Evolutionary conservation across 2,329 filamentous ascomycete genomes (phyloP), one percentile per base, ranked within the genome.

Genomic region (Ophiostoma australiae): DNA sequence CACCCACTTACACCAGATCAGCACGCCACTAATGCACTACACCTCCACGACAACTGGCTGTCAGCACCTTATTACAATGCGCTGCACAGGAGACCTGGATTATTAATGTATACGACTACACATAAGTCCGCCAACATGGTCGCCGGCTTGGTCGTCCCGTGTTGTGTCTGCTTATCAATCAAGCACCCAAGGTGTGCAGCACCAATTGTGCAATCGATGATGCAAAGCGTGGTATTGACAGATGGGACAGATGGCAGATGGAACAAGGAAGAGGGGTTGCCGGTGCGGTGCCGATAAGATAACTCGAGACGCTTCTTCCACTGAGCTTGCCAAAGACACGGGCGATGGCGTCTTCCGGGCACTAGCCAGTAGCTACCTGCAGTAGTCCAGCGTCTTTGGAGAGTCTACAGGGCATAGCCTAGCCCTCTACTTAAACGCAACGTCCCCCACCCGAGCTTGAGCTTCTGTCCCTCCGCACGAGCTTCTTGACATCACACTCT

Each of bases 141-240:
- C 52, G 10, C 52, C n/a, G n/a, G 33, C 61, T 20, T n/a, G 13
- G 4, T 37, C 10, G 31, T 31, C 61, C 31, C 11, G 39, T 23
- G 35, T 11, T 17, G 3, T 8, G n/a, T 27, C n/a, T 70, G 70
- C 67, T 72, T 70, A 70, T 68, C 69, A 68, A 71, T 63, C 67
- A 68, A 66, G 52, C 6, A 33, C 20, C 7, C 35, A 39, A 31
- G 15, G n/a, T 23, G 23, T 23, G 4, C n/a, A 17, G 17, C 23
- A 15, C 52, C 8, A 31, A 35, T 58, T 69, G 66, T 70, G 71
- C 71, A 67, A 71, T 72, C 67, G 71, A 72, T 71, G 71, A 66
- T 72, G 70, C 31, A 39, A 48, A 41, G 11, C 13, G 39, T 44
- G 65, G 31, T 37, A 66, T 35, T 65, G 15, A 33, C 3, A 13